Base-by-base conservation (phyloP, 352 stramenopile species). In the Globisporangium viniferum region DNA sequence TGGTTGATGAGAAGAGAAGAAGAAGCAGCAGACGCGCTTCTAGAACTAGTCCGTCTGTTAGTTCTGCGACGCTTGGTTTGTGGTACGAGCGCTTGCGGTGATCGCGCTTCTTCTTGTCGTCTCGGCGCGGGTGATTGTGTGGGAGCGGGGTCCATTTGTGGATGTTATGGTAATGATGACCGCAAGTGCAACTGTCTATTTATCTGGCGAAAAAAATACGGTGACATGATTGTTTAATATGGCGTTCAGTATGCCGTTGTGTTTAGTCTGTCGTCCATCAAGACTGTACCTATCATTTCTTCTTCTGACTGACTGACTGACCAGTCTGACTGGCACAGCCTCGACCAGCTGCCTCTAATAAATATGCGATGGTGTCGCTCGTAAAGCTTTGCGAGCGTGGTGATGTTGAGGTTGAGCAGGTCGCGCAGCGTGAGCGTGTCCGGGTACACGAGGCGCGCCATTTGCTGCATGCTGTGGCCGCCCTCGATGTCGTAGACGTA, bases 401-500 rank as follows among this genome's bases (percentile, higher is more conserved):
- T 59, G 54, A 59, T 66, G 60, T 58, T 66, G 48, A 66, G 60
- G 18, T 57, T 27, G 33, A 54, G 44, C 63, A 64, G 24, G 15
- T 59, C 44, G 2, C 29, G 27, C 8, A 56, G 10, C 10, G 63
- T 31, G 53, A 69, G 63, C 10, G 39, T 57, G 35, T 48, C 15
- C 14, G 54, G 63, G 35, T 48, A 55, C 36, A 68, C 33, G 39
- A 62, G 55, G 12, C n/a, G 51, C 54, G 39, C 53, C 27, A 62
- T 68, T 36, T 68, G 63, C 63, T 68, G 53, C 27, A 62, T 44
- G 31, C 22, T 29, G 22, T 56, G 41, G 41, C 53, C 31, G 29
- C 56, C 64, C 35, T 64, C 64, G 8, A 57, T 29, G 29, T 64
- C 55, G 35, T 69, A 64, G 31, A 51, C 57, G 31, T 64, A 48